Evolutionary conservation across 257 asterid species (phyloP), one percentile per base, ranked within the genome.

Genomic region (Solanum corneliomulleri): DNA sequence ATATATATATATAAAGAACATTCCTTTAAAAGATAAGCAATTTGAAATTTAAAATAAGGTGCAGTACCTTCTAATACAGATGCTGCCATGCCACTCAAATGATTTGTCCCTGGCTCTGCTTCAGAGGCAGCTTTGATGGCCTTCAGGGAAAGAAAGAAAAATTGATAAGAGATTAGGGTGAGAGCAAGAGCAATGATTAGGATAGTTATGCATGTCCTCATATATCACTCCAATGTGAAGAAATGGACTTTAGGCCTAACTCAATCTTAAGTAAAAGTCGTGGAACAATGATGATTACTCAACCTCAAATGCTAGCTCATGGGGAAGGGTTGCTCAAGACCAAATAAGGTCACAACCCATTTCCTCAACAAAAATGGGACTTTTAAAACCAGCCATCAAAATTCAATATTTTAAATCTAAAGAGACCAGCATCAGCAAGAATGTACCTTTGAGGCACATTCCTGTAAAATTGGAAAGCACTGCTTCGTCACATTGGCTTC

Each of bases 71-170:
- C 98, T 82, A 97, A 90, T 86, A 91, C 88, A 52, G 88, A 90
- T 81, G 96, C 92, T 86, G 98, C 92, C 93, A 90, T 89, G 91
- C 98, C 99, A 89, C 93, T 97, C 86, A 97, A 91, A 92, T 92
- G 91, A 87, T 96, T 85, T 84, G 88, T 60, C 76, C 80, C 95
- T 68, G 91, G 91, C 88, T 94, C 98, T 84, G 96, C 96, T 84
- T 96, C 99, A 88, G 96, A 88, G 87, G 98, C 96, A 91, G 90
- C 92, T 94, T 60, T 92, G 89, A 95, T 90, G 85, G 99, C 99
- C 99, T 97, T 86, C 62, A 87, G 87, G 77, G 77, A 86, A 87
- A 62, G 83, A 44, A 87, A 56, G 64, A 56, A 86, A 72, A 89
- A 84, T 76, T 72, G 87, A 56, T 75, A 25, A 88, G 87, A 42